These are phyloP conservation scores for Penicillium pancosmium DNA, from an alignment of 495 filamentous ascomycete genomes.

Conservation along the genomic window DNA sequence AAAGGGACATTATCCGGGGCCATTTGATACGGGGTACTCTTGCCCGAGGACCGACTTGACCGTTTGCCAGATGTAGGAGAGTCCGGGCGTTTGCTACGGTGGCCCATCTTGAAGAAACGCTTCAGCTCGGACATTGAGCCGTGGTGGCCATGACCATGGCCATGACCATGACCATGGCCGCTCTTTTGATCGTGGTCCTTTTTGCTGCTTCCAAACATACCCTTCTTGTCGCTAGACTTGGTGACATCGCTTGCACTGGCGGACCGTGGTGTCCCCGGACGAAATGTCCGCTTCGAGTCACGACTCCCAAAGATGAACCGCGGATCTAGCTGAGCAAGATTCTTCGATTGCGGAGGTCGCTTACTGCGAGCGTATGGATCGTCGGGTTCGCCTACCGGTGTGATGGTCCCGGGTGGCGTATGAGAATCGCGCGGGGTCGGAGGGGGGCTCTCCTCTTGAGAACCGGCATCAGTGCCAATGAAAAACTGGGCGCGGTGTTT, in stretches of 20 bases:
- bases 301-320: constrained; percentile 79
- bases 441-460: constrained; percentile 55
- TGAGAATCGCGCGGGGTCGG: constrained; percentile 58
- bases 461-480: constrained; percentile 63
- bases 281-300: constrained; percentile 52
- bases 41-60: constrained; percentile 50
- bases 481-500: constrained; percentile 72
- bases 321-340: constrained; percentile 71
- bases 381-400: constrained; percentile 78
- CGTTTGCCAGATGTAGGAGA: constrained; percentile 56
- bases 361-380: constrained; percentile 88
- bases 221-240: constrained; percentile 46
- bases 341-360: constrained; percentile 70
- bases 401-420: constrained; percentile 69
- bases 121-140: constrained; percentile 94
- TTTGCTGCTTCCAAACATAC: constrained; percentile 50
- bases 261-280: constrained; percentile 45
- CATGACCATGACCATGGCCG: constrained; percentile 48
- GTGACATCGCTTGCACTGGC: constrained; percentile 50
- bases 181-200: constrained; percentile 43
- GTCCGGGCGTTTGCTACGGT: constrained; percentile 65
- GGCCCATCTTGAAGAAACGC: constrained; percentile 81
- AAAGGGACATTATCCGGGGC: constrained; percentile 76
- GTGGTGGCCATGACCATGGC: constrained; percentile 48
- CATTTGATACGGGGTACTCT: constrained; percentile 60